Conservation (phyloP, 805 yeast genomes). For the Yamadazyma philogaea region DNA sequence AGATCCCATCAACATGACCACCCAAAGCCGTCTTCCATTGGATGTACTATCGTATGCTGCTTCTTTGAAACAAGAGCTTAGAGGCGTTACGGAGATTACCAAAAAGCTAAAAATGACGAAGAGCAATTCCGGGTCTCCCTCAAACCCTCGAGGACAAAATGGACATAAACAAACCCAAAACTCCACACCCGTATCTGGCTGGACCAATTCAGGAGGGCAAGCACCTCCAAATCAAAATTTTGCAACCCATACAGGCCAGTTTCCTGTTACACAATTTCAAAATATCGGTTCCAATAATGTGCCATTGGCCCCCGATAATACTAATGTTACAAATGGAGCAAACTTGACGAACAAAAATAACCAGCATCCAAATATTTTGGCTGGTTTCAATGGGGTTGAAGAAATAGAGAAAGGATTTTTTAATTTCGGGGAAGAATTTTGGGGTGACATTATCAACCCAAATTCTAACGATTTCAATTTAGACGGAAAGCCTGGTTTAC, state of each 20-base stretch:
- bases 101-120: slow-evolving; percentile 5
- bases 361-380: not conserved
- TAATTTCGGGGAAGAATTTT: slow-evolving; percentile 66
- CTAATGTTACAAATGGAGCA: not conserved
- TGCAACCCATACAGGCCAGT: not conserved
- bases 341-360: not conserved
- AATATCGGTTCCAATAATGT: not conserved
- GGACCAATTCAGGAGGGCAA: not conserved
- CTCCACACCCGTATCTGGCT: not conserved
- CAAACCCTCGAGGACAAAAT: not conserved
- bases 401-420: slow-evolving; percentile 47
- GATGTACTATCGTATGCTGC: slow-evolving; percentile 44
- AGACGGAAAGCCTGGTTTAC: slow-evolving; percentile 18
- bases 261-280: not conserved
- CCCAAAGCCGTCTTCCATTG: slow-evolving; percentile 24
- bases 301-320: not conserved
- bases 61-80: slow-evolving; percentile 21
- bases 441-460: slow-evolving; percentile 54
- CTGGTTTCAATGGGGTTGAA: slow-evolving; percentile 12
- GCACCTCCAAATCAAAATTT: not conserved
- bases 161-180: not conserved
- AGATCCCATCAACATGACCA: not conserved
- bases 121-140: slow-evolving; percentile 4
- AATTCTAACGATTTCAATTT: slow-evolving; percentile 34
- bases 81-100: slow-evolving; percentile 4